Percentiles rank a stretch among this genome's conserved stretches.
phyloP scores from a whole-genome alignment of 306 rosid genomes.

The Trifolium repens region DNA sequence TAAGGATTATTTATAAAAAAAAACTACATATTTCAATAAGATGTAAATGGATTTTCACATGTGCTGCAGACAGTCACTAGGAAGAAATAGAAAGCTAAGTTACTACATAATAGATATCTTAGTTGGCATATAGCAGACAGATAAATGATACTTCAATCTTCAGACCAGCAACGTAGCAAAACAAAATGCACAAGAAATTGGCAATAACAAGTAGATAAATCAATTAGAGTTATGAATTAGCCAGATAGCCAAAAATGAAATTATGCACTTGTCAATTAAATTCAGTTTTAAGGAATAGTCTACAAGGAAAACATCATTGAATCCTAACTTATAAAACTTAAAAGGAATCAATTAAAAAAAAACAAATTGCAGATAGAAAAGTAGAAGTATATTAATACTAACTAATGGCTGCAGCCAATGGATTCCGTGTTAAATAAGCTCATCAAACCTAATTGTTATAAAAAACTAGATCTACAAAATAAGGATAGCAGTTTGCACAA shows the following conservation, averaged over 20 bases:
- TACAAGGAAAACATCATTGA: slow-evolving; percentile 16
- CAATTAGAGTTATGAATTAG: background rate
- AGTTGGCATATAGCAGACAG: slow-evolving; percentile 14
- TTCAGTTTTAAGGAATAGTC: background rate
- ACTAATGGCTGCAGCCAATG: background rate
- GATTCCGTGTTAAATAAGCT: background rate
- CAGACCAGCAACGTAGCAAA: slow-evolving; percentile 5
- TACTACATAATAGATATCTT: slow-evolving; percentile 2
- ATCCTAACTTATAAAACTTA: background rate
- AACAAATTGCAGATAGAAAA: background rate
- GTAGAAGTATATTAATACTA: background rate
- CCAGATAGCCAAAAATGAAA: slow-evolving; percentile 11
- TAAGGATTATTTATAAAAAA: slow-evolving; percentile 46
- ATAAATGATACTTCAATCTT: slow-evolving; percentile 24
- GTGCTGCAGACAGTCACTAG: slow-evolving; percentile 4
- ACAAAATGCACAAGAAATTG: slow-evolving; percentile 2
- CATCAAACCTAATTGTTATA: background rate
- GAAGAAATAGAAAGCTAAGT: slow-evolving; percentile 23
- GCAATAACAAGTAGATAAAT: slow-evolving; percentile 3
- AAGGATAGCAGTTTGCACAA: background rate
- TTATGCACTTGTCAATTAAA: background rate
- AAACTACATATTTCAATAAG: slow-evolving; percentile 32
- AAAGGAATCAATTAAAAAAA: background rate
- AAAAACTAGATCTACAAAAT: background rate
- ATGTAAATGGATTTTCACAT: slow-evolving; percentile 13